Conservation (phyloP, 208 protist genomes). For the Trypanosoma conorhini region DNA sequence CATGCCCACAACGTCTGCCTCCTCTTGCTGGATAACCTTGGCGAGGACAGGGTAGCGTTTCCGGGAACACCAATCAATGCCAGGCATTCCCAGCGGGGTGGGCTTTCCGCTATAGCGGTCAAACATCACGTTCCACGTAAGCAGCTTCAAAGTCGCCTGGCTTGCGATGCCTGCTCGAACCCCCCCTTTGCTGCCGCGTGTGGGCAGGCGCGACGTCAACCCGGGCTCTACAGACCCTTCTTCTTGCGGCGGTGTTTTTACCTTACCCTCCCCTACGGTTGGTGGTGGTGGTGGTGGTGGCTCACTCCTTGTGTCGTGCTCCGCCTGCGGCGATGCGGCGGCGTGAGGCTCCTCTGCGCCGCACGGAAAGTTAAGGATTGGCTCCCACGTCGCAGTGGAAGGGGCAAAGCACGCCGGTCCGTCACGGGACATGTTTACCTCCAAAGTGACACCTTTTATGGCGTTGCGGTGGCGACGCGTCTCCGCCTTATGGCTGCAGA, state of each 20-base stretch:
- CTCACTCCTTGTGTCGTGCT: background rate
- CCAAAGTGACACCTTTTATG: constrained; percentile 31
- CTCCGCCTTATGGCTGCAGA: constrained; percentile 29
- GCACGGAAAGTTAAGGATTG: constrained; percentile 33
- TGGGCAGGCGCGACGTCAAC: background rate
- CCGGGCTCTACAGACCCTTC: background rate
- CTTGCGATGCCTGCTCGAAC: background rate
- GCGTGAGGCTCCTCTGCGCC: constrained; percentile 17
- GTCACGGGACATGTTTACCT: constrained; percentile 36
- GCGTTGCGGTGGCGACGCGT: constrained; percentile 56
- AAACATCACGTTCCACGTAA: constrained; percentile 94
- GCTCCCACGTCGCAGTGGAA: constrained; percentile 23
- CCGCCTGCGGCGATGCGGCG: background rate
- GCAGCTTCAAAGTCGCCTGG: constrained; percentile 46
- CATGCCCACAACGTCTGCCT: constrained; percentile 91
- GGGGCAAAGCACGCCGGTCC: constrained; percentile 23
- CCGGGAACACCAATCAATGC: constrained; percentile 91
- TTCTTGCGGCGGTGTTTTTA: background rate
- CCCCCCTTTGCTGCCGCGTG: background rate
- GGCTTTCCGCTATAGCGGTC: constrained; percentile 88
- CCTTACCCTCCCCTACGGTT: background rate
- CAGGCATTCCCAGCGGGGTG: constrained; percentile 89
- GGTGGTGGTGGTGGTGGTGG: background rate
- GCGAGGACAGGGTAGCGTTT: constrained; percentile 87
- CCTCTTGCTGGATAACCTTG: constrained; percentile 61